Conservation (phyloP, 2,329 filamentous ascomycete species). For the Plectosphaerella cucumerina region DNA sequence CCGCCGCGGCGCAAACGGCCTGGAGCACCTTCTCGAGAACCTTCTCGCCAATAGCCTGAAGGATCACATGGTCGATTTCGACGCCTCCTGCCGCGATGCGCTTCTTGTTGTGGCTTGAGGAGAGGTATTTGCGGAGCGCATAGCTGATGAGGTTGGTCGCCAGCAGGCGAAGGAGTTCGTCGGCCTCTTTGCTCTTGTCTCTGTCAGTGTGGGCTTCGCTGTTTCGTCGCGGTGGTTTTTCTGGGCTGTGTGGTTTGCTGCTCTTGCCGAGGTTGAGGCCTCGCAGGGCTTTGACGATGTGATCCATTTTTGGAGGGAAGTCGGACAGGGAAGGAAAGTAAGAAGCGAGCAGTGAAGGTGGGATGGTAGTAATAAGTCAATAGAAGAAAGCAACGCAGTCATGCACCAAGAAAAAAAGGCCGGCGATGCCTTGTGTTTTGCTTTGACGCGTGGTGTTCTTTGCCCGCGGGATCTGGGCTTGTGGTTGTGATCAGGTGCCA, state of each 20-base stretch:
- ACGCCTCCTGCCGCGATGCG: background rate
- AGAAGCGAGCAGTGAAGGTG: too few species aligned
- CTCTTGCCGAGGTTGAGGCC: slow-evolving; percentile 1
- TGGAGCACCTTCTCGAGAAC: slow-evolving; percentile 8
- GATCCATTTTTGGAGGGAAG: background rate
- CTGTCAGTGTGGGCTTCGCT: background rate
- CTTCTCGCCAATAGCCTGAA: slow-evolving; percentile 7
- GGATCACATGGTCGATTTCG: slow-evolving; percentile 7
- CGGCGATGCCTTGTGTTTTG: background rate
- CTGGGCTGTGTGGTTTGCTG: background rate
- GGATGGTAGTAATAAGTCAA: background rate
- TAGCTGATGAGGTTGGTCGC: slow-evolving; percentile 8
- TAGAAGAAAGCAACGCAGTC: background rate
- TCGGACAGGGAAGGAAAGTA: too few species aligned
- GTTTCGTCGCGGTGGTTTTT: too few species aligned
- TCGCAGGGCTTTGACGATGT: slow-evolving; percentile 6
- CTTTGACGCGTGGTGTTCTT: background rate
- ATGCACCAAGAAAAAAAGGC: background rate
- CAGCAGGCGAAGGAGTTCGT: slow-evolving; percentile 7
- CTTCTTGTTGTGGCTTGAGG: background rate
- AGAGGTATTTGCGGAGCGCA: slow-evolving; percentile 9
- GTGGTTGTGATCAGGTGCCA: background rate
- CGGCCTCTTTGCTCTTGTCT: slow-evolving; percentile 2
- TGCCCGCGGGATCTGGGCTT: background rate
- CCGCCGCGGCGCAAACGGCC: slow-evolving; percentile 1